Evolutionary conservation across 352 stramenopile species (phyloP), one percentile per base, ranked within the genome.

Genomic region (Globisporangium irregulare): DNA sequence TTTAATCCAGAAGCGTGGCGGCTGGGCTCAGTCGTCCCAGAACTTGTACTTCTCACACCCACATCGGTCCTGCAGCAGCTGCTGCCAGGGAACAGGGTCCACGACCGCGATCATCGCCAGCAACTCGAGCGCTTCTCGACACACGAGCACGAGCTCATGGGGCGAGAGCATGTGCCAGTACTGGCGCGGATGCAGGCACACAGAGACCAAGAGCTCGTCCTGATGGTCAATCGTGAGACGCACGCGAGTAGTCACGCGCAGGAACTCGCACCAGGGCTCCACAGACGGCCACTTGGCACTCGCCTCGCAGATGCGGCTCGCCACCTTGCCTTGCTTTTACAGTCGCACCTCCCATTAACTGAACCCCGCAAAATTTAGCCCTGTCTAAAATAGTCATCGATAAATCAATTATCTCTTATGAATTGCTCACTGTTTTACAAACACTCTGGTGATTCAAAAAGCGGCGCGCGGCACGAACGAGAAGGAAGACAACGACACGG

Each of bases 201-300:
- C 51, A 10, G 24, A 14, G 22, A 57, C 51, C 51, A 57, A 36
- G 51, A 36, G 51, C 22, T 57, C 24, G 51, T 57, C 10, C 22
- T 22, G 15, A 3, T 15, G 15, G 51, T 57, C 24, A 3, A 18
- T 6, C n/a, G 51, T 57, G 3, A 36, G 3, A 3, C 51, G 51
- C 12, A 57, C 5, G 51, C 51, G 51, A 9, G 51, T 36, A 10
- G 51, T 57, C 51, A 57, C 34, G 24, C 51, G 51, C 51, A 57
- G 51, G 24, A 57, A 57, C 51, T 57, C 51, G 51, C 51, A 57
- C 51, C 51, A 57, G 51, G 51, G 51, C 24, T 57, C 51, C 51
- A 57, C 22, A 1, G 10, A 12, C 3, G 51, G 51, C 24, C 51
- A 57, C 51, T 57, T 57, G 51, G 10, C 8, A 24, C 51, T 36